These are phyloP conservation scores for Sporothrix brasiliensis DNA, from an alignment of 2,329 filamentous ascomycete genomes.

Conservation along the genomic window DNA sequence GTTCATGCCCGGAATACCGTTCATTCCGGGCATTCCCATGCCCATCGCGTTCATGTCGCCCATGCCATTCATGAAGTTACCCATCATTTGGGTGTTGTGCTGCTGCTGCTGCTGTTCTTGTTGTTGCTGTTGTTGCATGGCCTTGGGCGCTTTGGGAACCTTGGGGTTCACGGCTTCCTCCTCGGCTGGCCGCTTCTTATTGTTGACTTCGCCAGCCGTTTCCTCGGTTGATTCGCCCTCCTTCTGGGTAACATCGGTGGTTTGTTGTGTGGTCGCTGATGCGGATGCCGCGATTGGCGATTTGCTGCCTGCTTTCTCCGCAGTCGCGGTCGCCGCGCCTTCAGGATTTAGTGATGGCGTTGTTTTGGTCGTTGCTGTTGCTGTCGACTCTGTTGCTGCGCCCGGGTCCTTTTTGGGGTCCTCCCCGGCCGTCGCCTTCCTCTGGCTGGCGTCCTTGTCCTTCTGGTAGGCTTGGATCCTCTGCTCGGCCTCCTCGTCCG, in stretches of 20 bases:
- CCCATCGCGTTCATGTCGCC: conserved; percentile 48
- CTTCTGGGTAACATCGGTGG: background rate
- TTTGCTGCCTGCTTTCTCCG: conserved; percentile 2
- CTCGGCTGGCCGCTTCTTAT: conserved; percentile 83
- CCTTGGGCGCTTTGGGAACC: conserved; percentile 66
- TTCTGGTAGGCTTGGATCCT: conserved; percentile 77
- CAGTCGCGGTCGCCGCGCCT: background rate
- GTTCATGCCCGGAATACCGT: conserved; percentile 42
- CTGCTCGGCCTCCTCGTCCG: conserved; percentile 75
- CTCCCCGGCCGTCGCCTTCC: conserved; percentile 34
- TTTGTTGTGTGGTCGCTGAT: background rate
- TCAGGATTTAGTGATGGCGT: background rate
- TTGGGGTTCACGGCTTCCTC: conserved; percentile 67
- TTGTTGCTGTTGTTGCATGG: conserved; percentile 57
- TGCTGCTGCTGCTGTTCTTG: background rate
- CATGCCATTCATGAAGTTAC: conserved; percentile 43
- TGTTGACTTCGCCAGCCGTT: conserved; percentile 37
- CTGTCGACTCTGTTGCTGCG: conserved; percentile 38
- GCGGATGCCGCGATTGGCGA: background rate
- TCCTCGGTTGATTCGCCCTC: conserved; percentile 10
- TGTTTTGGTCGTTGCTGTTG: background rate
- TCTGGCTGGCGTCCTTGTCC: conserved; percentile 51
- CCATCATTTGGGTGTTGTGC: conserved; percentile 35
- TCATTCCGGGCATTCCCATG: conserved; percentile 36
- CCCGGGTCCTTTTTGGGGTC: conserved; percentile 26